Base-by-base conservation (phyloP, 345 rosid species). In the Salix suchowensis region DNA sequence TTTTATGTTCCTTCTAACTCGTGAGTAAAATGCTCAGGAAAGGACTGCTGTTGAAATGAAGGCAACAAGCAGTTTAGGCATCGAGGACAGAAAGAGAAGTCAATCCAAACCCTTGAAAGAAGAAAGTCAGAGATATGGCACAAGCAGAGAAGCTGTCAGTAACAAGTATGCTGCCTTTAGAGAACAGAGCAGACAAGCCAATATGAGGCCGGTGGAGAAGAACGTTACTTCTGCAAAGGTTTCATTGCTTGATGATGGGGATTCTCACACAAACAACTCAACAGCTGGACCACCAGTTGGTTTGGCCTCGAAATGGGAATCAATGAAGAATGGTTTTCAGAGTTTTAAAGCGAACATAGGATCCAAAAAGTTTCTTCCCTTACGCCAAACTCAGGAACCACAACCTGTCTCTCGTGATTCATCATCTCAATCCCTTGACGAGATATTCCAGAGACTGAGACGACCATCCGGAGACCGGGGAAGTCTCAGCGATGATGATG, bases 381-480 rank as follows among this genome's bases (percentile, higher is more conserved):
- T 89, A 70, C 87, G 86, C 40, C 97, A 88, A 79, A 82, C 34
- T 16, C 89, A 78, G 80, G 94, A 92, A 81, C 78, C 86, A 46
- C 65, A 26, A 19, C 78, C 74, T 10, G 21, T 82, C 23, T 79
- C 90, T 37, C 84, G 13, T 32, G 74, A 11, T 60, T 75, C 88
- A 24, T 85, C 90, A 39, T 85, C 89, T 0, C 97, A 94, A 65
- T 90, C 93, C 21, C 87, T 92, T 0, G 97, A 94, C 40, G 94
- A 90, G 79, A 96, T 94, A 83, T 96, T 94, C 78, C 97, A 92
- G 81, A 92, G 94, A 82, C 76, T 96, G 86, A 94, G 89, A 86
- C 89, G 87, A 26, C 93, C 92, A 15, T 84, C 94, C 21, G 28
- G 64, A 42, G 92, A 85, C 40, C 90, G 61, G 12, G 81, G 75